Conservation (phyloP, 176 grass and related monocot species). For the sorghum (Sorghum bicolor) region DNA sequence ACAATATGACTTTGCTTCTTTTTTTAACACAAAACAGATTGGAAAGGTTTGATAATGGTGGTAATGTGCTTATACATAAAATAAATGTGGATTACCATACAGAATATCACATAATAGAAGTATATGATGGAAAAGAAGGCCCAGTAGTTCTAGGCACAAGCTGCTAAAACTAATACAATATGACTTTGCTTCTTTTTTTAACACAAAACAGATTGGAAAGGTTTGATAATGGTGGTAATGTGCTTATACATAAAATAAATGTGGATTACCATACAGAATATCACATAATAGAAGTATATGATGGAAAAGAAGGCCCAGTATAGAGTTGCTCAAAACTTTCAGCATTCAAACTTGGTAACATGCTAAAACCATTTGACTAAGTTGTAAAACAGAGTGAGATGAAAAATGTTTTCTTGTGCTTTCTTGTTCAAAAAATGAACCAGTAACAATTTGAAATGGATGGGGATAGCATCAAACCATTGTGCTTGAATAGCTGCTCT, state of each 20-base stretch:
- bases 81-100: too few species aligned
- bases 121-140: too few species aligned
- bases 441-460: background rate
- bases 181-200: background rate
- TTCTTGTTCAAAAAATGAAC: background rate
- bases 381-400: background rate
- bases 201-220: background rate
- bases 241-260: background rate
- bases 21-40: too few species aligned
- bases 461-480: background rate
- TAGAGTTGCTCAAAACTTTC: background rate
- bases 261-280: background rate
- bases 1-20: too few species aligned
- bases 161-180: background rate
- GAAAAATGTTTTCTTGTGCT: background rate
- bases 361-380: background rate
- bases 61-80: too few species aligned
- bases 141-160: background rate
- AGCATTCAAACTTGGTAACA: background rate
- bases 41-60: too few species aligned
- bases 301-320: background rate
- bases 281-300: background rate
- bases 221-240: background rate
- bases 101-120: too few species aligned
- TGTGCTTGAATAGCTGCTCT: background rate